Percentiles rank a stretch among this genome's conserved stretches.
Evolutionary conservation across 2,329 filamentous ascomycete genomes (phyloP).

Genomic region (Neodidymelliopsis sp.): DNA sequence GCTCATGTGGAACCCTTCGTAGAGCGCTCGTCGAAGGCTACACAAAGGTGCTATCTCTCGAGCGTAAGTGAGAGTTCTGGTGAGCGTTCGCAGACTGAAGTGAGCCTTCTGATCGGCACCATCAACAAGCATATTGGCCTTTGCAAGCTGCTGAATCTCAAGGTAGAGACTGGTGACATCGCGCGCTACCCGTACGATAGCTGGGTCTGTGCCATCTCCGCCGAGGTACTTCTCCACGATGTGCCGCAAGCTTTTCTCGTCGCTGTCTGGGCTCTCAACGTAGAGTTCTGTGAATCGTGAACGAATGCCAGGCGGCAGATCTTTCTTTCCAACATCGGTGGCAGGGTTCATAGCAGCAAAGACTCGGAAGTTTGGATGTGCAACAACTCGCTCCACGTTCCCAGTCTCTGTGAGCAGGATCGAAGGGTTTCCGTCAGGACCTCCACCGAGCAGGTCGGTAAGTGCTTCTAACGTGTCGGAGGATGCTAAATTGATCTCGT

Average conservation of each 20-base stretch:
- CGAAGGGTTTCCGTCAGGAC: slow-evolving; percentile 75
- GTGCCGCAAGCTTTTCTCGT: slow-evolving; percentile 83
- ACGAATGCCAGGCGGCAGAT: slow-evolving; percentile 85
- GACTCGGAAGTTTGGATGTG: slow-evolving; percentile 91
- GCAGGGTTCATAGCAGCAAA: slow-evolving; percentile 99
- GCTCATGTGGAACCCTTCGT: slow-evolving; percentile 97
- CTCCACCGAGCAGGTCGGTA: slow-evolving; percentile 81
- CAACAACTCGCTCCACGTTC: slow-evolving; percentile 86
- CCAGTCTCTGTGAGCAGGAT: slow-evolving; percentile 92
- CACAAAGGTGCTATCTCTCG: slow-evolving; percentile 84
- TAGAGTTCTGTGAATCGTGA: slow-evolving; percentile 97
- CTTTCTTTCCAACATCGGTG: slow-evolving; percentile 95
- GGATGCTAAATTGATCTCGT: slow-evolving; percentile 96
- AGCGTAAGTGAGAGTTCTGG: slow-evolving; percentile 87
- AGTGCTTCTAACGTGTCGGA: slow-evolving; percentile 95
- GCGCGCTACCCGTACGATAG: slow-evolving; percentile 72
- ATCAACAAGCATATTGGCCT: slow-evolving; percentile 86
- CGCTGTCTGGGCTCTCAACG: slow-evolving; percentile 86
- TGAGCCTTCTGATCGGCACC: slow-evolving; percentile 95
- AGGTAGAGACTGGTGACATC: slow-evolving; percentile 89
- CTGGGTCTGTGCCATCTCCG: slow-evolving; percentile 69
- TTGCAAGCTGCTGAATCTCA: slow-evolving; percentile 81
- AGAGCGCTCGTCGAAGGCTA: slow-evolving; percentile 83
- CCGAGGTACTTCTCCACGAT: slow-evolving; percentile 91
- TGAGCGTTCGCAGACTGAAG: slow-evolving; percentile 94